Percentiles rank a stretch among this genome's conserved stretches.
phyloP scores from a whole-genome alignment of 2,329 filamentous ascomycete species.

The Fusarium agapanthi region DNA sequence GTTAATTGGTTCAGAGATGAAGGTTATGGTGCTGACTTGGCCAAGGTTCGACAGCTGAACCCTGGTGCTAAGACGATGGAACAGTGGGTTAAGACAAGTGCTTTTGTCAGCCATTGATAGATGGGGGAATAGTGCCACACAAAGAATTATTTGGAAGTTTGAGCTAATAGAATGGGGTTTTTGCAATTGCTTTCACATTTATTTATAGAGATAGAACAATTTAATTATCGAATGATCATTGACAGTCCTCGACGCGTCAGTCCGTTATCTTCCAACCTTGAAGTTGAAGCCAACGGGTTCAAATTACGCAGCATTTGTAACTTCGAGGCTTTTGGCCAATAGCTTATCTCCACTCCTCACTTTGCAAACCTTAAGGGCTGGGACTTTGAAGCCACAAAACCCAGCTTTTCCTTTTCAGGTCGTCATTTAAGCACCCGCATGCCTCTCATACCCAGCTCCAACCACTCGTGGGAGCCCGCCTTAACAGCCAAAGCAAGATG shows the following conservation, averaged over 20 bases:
- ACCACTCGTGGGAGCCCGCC: not conserved
- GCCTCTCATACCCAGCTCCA: not conserved
- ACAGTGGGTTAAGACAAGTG: slow-evolving; percentile 21
- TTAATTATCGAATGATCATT: not conserved
- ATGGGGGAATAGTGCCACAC: not conserved
- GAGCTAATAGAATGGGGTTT: not conserved
- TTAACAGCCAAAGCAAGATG: not conserved
- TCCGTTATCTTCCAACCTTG: not conserved
- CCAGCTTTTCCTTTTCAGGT: not conserved
- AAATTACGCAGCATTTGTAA: not conserved
- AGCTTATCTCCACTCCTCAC: not conserved
- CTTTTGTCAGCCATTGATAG: not conserved
- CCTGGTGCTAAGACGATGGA: slow-evolving; percentile 15
- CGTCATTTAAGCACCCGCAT: not conserved
- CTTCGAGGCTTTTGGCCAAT: no score
- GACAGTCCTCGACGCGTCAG: not conserved
- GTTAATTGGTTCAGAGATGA: slow-evolving; percentile 27
- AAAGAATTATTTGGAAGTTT: not conserved
- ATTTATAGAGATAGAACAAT: not conserved
- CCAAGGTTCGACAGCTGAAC: slow-evolving; percentile 14
- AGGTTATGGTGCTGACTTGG: slow-evolving; percentile 20
- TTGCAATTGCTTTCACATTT: not conserved
- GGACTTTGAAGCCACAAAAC: not conserved
- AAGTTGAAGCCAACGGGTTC: not conserved
- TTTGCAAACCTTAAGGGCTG: no score